phyloP scores from a whole-genome alignment of 164 flowering plant species.

The Umbellularia californica region DNA sequence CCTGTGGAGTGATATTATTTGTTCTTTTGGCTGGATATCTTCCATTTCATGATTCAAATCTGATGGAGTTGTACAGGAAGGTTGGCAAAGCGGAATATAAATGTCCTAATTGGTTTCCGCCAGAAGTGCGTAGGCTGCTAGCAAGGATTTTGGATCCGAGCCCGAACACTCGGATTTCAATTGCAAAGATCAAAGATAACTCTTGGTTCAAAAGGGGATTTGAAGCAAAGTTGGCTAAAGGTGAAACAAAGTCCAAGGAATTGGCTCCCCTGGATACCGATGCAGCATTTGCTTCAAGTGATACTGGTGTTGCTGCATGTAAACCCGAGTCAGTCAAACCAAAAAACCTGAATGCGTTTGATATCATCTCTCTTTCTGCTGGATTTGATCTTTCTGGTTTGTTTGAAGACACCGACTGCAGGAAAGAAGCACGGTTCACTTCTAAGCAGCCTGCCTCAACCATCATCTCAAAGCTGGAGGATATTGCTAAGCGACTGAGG shows the following conservation, averaged over 20 bases:
- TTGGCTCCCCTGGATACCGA: conserved; percentile 23
- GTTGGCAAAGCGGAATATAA: conserved; percentile 56
- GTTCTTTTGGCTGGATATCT: conserved; percentile 69
- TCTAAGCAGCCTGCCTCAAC: conserved; percentile 43
- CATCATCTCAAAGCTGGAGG: conserved; percentile 69
- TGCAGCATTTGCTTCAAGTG: conserved; percentile 19
- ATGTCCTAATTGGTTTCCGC: conserved; percentile 55
- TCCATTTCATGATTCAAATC: conserved; percentile 62
- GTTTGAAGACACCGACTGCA: conserved; percentile 37
- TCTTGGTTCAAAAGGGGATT: conserved; percentile 56
- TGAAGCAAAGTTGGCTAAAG: conserved; percentile 9
- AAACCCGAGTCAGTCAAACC: conserved; percentile 32
- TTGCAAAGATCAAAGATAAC: conserved; percentile 45
- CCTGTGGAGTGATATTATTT: conserved; percentile 67
- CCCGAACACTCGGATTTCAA: conserved; percentile 53
- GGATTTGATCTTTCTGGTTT: conserved; percentile 70
- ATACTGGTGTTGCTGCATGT: conserved; percentile 13
- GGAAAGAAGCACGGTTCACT: conserved; percentile 54
- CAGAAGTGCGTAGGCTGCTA: conserved; percentile 46
- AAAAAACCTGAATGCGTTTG: conserved; percentile 60
- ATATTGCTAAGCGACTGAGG: conserved; percentile 41
- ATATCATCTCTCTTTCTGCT: conserved; percentile 57
- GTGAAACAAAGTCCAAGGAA: conserved; percentile 20
- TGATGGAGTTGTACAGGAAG: conserved; percentile 70
- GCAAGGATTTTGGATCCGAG: conserved; percentile 63